A percentile compares a stretch with the other conserved stretches of the same genome.
Evolutionary conservation across 1,139 yeast genomes (phyloP).

Genomic region (Pichia kudriavzevii): DNA sequence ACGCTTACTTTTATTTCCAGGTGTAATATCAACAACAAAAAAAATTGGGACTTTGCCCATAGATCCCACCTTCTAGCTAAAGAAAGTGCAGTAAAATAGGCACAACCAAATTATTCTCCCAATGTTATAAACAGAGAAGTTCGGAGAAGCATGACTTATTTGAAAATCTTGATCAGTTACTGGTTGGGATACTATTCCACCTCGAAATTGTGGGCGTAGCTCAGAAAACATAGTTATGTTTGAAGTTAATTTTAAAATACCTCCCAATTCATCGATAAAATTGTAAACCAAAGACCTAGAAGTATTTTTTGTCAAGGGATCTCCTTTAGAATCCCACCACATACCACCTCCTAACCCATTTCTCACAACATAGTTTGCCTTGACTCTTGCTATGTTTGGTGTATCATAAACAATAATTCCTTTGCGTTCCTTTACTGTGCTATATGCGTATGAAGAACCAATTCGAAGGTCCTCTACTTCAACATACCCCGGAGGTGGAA

Average conservation of each 20-base stretch:
- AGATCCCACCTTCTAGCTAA: no score
- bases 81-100: no score
- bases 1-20: no score
- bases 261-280: conserved; percentile 40
- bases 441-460: conserved; percentile 53
- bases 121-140: no score
- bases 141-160: no score
- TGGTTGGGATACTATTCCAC: no score
- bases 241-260: conserved; percentile 14
- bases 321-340: conserved; percentile 95
- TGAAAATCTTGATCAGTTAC: no score
- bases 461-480: conserved; percentile 47
- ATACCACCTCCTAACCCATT: conserved; percentile 70
- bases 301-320: conserved; percentile 29
- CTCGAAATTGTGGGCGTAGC: no score
- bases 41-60: no score
- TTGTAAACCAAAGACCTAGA: conserved; percentile 34
- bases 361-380: conserved; percentile 50
- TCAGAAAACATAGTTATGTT: background rate
- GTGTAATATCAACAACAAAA: no score
- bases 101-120: no score
- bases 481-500: conserved; percentile 22
- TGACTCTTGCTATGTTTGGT: conserved; percentile 41
- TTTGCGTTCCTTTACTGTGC: conserved; percentile 15
- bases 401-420: conserved; percentile 64